Percentiles rank a stretch among this genome's conserved stretches.
phyloP scores from a whole-genome alignment of 1,284 basidiomycete genomes.

The Psilocybe mexicana region DNA sequence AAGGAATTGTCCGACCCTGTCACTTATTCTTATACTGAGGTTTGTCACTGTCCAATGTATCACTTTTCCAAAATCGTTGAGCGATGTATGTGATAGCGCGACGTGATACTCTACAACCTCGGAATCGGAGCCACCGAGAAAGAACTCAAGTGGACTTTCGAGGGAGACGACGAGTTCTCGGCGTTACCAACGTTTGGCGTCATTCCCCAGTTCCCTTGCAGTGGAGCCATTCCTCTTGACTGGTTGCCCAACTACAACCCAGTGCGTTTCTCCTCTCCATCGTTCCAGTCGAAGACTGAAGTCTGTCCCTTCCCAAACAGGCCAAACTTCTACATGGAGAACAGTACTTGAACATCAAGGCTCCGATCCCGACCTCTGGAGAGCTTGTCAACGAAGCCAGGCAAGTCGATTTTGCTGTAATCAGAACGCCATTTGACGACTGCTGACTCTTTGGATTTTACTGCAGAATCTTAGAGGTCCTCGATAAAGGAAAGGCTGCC shows the following conservation, averaged over 20 bases:
- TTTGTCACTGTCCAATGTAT: conserved; percentile 16
- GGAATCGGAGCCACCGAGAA: conserved; percentile 94
- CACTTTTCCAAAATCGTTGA: neutral
- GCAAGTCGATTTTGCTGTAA: conserved; percentile 36
- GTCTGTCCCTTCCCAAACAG: conserved; percentile 31
- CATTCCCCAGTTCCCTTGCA: conserved; percentile 87
- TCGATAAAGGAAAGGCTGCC: conserved; percentile 92
- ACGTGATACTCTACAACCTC: conserved; percentile 95
- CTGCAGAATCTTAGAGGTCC: conserved; percentile 70
- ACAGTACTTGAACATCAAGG: conserved; percentile 91
- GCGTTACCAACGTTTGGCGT: conserved; percentile 95
- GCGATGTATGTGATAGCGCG: conserved; percentile 53
- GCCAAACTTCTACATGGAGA: conserved; percentile 98
- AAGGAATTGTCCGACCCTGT: conserved; percentile 53
- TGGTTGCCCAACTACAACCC: conserved; percentile 96
- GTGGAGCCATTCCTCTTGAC: conserved; percentile 66
- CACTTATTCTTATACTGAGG: conserved; percentile 75
- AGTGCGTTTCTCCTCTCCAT: conserved; percentile 40
- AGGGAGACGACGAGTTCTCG: conserved; percentile 85
- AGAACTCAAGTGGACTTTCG: conserved; percentile 91
- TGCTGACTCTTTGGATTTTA: neutral
- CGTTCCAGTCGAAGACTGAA: neutral
- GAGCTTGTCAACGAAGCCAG: conserved; percentile 80
- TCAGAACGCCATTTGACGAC: neutral
- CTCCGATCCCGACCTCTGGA: conserved; percentile 84